Percentiles rank a stretch among this genome's conserved stretches.
Evolutionary conservation across 2,329 filamentous ascomycete genomes (phyloP).

Genomic region (Juglanconis sp.): DNA sequence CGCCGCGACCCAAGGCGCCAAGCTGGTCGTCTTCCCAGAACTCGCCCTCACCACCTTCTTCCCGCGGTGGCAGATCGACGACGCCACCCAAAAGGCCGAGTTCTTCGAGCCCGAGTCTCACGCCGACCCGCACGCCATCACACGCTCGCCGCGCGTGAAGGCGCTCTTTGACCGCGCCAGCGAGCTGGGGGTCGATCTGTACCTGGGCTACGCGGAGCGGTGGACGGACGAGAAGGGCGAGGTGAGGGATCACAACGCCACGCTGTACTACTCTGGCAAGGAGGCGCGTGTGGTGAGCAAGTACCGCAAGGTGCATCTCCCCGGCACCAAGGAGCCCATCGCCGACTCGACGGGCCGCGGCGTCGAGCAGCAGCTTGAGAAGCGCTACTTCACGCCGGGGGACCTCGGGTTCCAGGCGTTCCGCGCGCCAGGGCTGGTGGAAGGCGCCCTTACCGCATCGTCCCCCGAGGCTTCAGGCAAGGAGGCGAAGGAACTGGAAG

Average conservation of each 20-base stretch:
- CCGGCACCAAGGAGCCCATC: constrained; percentile 42
- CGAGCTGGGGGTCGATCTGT: constrained; percentile 47
- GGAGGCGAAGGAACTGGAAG: constrained; percentile 21
- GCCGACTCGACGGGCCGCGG: constrained; percentile 42
- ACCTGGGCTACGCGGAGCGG: constrained; percentile 51
- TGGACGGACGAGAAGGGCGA: constrained; percentile 35
- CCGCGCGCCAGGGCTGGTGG: constrained; percentile 42
- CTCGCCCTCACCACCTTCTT: constrained; percentile 57
- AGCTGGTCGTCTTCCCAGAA: constrained; percentile 53
- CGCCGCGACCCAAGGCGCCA: constrained; percentile 41
- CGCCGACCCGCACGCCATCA: constrained; percentile 27
- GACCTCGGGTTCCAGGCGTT: constrained; percentile 52
- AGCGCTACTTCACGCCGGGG: constrained; percentile 50
- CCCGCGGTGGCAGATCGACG: constrained; percentile 46
- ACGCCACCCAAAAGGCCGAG: constrained; percentile 39
- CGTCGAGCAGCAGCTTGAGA: constrained; percentile 52
- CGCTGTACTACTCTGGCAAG: constrained; percentile 49
- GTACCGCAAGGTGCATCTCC: constrained; percentile 53
- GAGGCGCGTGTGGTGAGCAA: constrained; percentile 41
- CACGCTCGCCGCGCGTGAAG: constrained; percentile 40
- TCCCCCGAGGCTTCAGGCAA: constrained; percentile 16
- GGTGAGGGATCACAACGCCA: constrained; percentile 47
- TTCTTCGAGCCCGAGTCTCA: constrained; percentile 50
- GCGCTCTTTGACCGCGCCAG: constrained; percentile 47
- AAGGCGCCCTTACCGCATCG: neutral